These are phyloP conservation scores for Casuarina equisetifolia DNA, from an alignment of 306 rosid genomes.

Conservation along the genomic window DNA sequence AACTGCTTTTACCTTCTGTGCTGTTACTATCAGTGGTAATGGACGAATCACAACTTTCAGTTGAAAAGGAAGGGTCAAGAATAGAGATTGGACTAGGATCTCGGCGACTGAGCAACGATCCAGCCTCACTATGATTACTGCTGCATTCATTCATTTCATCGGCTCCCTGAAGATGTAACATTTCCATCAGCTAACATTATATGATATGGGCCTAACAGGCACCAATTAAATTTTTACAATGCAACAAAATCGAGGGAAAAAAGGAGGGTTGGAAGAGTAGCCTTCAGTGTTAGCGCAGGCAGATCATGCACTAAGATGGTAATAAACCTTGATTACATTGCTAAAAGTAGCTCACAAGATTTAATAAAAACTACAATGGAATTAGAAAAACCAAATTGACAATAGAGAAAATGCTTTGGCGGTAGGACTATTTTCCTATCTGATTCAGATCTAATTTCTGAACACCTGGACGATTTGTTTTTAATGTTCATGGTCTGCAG, in stretches of 20 bases:
- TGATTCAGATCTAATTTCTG: not conserved
- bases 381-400: not conserved
- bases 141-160: conserved; percentile 43
- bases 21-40: conserved; percentile 53
- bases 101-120: conserved; percentile 37
- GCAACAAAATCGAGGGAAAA: not conserved
- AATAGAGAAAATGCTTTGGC: not conserved
- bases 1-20: conserved; percentile 57
- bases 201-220: conserved; percentile 18
- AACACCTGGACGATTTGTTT: not conserved
- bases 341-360: not conserved
- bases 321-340: not conserved
- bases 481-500: not conserved
- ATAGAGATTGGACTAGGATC: conserved; percentile 88
- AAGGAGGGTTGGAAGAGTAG: not conserved
- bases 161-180: conserved; percentile 41
- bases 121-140: conserved; percentile 40
- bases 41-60: conserved; percentile 77
- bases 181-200: conserved; percentile 21
- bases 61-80: conserved; percentile 76
- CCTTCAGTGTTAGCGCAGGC: too few relatives aligned
- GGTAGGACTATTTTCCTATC: not conserved
- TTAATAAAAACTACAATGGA: not conserved
- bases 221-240: conserved; percentile 12
- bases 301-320: not conserved